Evolutionary conservation across 768 basidiomycete genomes (phyloP).

Genomic region (Megacollybia marginata): DNA sequence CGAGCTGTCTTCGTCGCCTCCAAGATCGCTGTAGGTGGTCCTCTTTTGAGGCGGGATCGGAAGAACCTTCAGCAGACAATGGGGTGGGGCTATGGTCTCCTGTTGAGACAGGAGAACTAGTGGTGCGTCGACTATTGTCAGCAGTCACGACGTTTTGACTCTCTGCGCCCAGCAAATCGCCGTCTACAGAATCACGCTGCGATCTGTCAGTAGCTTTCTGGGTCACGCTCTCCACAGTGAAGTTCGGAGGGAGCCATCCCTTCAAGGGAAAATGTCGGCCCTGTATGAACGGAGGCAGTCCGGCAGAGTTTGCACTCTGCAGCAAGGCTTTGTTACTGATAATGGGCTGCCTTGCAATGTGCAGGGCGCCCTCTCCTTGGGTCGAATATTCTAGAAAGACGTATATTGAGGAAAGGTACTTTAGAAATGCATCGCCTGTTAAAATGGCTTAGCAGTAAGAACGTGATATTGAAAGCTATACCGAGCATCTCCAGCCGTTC

Average conservation of each 20-base stretch:
- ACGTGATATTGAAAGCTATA: constrained; percentile 21
- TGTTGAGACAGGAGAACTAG: too few relatives aligned
- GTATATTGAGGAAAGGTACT: constrained; percentile 69
- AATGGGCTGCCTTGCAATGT: constrained; percentile 56
- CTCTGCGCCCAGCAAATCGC: too few relatives aligned
- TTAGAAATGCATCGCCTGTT: constrained; percentile 76
- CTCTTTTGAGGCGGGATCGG: too few relatives aligned
- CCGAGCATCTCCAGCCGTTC: constrained; percentile 82
- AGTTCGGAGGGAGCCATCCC: constrained; percentile 55
- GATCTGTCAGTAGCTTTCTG: background rate
- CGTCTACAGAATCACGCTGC: too few relatives aligned
- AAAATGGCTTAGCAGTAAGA: constrained; percentile 1
- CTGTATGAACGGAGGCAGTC: constrained; percentile 69
- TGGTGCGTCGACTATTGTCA: too few relatives aligned
- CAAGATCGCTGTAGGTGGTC: too few relatives aligned
- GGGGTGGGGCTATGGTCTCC: too few relatives aligned
- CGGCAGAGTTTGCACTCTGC: constrained; percentile 43
- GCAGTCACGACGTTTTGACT: too few relatives aligned
- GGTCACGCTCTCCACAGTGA: constrained; percentile 4
- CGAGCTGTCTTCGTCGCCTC: too few relatives aligned
- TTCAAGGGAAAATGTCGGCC: constrained; percentile 63
- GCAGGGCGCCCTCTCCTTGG: constrained; percentile 60
- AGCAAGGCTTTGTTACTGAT: constrained; percentile 70
- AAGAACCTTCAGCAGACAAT: too few relatives aligned
- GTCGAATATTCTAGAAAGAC: constrained; percentile 64